phyloP scores from a whole-genome alignment of 2,329 filamentous ascomycete genomes.

The Pseudocercospora vitis region DNA sequence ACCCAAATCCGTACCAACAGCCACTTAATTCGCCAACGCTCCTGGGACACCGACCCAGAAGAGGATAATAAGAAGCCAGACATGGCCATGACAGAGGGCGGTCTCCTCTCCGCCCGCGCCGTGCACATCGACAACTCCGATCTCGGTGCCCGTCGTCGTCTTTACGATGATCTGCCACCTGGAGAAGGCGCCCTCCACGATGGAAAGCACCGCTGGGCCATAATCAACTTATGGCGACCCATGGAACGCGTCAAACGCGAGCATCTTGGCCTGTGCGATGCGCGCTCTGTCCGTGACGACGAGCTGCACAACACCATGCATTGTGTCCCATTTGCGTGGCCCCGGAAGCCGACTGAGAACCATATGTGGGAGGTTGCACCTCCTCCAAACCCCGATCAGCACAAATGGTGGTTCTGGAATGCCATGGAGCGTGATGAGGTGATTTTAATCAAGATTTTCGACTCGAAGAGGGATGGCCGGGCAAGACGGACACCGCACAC shows the following conservation, averaged over 20 bases:
- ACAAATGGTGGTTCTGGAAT: conserved; percentile 5
- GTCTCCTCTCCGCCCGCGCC: conserved; percentile 7
- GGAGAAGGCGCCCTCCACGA: conserved; percentile 8
- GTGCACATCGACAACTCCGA: conserved; percentile 16
- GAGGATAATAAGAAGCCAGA: conserved; percentile 7
- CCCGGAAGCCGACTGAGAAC: conserved; percentile 6
- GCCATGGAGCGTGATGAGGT: conserved; percentile 4
- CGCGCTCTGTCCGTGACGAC: conserved; percentile 10
- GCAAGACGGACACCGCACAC: conserved; percentile 1
- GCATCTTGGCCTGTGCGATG: conserved; percentile 11
- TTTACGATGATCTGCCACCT: conserved; percentile 6
- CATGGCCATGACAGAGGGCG: conserved; percentile 15
- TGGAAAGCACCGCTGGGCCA: conserved; percentile 16
- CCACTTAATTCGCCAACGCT: conserved; percentile 10
- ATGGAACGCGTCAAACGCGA: conserved; percentile 10
- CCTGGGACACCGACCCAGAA: conserved; percentile 1
- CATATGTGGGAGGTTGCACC: conserved; percentile 6
- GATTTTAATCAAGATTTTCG: conserved; percentile 10
- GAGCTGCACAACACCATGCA: conserved; percentile 16
- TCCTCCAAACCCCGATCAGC: background rate
- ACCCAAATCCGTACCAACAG: conserved; percentile 9
- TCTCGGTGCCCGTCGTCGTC: conserved; percentile 7
- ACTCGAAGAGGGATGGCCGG: conserved; percentile 7
- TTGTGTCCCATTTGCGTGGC: conserved; percentile 13
- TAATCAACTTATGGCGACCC: conserved; percentile 19